Conservation (phyloP, 257 asterid genomes). For the Avicennia marina region DNA sequence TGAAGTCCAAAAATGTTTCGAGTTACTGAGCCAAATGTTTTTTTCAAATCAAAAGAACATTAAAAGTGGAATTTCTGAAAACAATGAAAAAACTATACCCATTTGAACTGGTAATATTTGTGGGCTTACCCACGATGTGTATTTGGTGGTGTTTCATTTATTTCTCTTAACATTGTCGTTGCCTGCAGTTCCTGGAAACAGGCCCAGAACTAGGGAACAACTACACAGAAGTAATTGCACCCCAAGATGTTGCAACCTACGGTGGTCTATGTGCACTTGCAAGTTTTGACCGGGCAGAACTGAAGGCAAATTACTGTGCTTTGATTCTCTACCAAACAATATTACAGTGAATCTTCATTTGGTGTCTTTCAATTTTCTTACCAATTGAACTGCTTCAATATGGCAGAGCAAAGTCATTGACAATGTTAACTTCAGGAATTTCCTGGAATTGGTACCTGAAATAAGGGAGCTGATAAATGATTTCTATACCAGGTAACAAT, state of each 20-base stretch:
- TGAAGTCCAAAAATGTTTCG: too few relatives aligned
- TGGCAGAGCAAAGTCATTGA: constrained; percentile 95
- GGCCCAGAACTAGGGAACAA: constrained; percentile 76
- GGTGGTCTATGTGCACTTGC: constrained; percentile 99
- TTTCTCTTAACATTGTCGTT: constrained; percentile 7
- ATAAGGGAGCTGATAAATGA: constrained; percentile 91
- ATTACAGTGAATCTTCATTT: background rate
- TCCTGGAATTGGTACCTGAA: constrained; percentile 95
- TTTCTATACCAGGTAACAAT: constrained; percentile 87
- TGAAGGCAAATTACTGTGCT: constrained; percentile 50
- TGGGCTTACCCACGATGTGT: too few relatives aligned
- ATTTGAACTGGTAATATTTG: too few relatives aligned
- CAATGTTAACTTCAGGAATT: constrained; percentile 76
- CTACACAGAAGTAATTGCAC: constrained; percentile 83
- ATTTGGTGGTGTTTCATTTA: constrained; percentile 5
- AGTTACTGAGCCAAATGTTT: too few relatives aligned
- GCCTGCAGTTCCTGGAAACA: constrained; percentile 82
- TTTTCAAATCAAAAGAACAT: too few relatives aligned
- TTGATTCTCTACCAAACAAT: background rate
- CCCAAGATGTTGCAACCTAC: constrained; percentile 96
- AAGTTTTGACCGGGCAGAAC: constrained; percentile 89
- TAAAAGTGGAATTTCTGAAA: too few relatives aligned
- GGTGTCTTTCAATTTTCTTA: constrained; percentile 12
- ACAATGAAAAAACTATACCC: too few relatives aligned
- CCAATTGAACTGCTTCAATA: constrained; percentile 19